These are phyloP conservation scores for Whalleya microplaca DNA, from an alignment of 2,329 filamentous ascomycete species.

Conservation along the genomic window DNA sequence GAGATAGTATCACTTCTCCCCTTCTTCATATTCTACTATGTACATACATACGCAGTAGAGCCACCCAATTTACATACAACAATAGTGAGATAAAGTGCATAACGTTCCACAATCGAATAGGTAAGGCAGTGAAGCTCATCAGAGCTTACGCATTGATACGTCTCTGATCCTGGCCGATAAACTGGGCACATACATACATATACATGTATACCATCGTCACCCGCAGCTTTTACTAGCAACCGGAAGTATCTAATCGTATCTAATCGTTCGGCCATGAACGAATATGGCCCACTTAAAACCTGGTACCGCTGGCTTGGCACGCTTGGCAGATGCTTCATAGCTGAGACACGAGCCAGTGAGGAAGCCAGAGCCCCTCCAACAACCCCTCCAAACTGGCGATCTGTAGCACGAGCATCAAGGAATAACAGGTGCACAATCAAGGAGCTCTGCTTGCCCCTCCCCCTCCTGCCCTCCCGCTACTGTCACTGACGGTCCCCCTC, in stretches of 20 bases:
- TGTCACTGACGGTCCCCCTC: background rate
- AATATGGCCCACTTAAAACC: constrained; percentile 22
- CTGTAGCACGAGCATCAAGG: constrained; percentile 13
- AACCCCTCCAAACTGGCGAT: constrained; percentile 19
- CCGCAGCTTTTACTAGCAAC: background rate
- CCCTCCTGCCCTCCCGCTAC: constrained; percentile 7
- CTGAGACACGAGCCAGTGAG: constrained; percentile 14
- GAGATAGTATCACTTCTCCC: too few species aligned
- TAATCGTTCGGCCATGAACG: constrained; percentile 22
- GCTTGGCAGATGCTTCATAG: constrained; percentile 23
- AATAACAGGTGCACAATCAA: constrained; percentile 10
- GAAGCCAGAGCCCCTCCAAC: background rate
- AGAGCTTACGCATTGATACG: background rate
- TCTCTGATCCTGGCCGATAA: background rate
- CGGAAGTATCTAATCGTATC: background rate
- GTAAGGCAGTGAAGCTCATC: too few species aligned
- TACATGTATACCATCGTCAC: background rate
- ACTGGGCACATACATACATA: too few species aligned
- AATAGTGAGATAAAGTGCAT: background rate
- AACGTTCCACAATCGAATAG: background rate
- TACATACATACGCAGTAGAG: too few species aligned
- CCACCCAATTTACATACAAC: background rate
- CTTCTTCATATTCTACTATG: too few species aligned
- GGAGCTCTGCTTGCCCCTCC: constrained; percentile 22
- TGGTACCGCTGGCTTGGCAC: constrained; percentile 22